Base-by-base conservation (phyloP, 2,329 filamentous ascomycete genomes). In the Pochonia chlamydosporia region DNA sequence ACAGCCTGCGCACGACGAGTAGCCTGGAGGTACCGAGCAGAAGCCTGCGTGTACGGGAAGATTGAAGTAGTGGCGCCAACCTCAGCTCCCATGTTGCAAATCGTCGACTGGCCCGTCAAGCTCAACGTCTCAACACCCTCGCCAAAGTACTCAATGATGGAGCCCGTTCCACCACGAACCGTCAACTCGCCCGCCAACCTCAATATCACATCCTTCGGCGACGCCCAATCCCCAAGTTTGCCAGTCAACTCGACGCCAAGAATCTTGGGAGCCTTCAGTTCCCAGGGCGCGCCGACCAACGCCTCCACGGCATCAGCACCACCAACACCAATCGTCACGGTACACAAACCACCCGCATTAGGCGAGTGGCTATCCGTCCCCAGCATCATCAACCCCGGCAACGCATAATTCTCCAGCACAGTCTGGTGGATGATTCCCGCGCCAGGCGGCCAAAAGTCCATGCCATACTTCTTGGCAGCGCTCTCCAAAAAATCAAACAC, bases 331-430 rank as follows among this genome's bases (percentile, higher is more conserved):
- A 99, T 97, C 8, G 93, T 93, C 59, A 96, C 89, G 4, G 89
- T 91, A 56, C 87, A 90, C 46, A 97, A 74, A 49, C 93, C 93
- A 58, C 93, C 93, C n/a, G 89, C 93, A 63, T 97, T 99, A 37
- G 93, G 93, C 40, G 90, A 96, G 69, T 99, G 93, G 61, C 89
- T 95, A 69, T 99, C 93, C 25, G 93, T 99, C 47, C 93, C 93
- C 35, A 99, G 79, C 90, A 99, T 97, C 91, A 99, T 96, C 58
- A 97, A 71, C 43, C 93, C 93, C 18, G 93, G 93, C n/a, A 92
- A 83, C 28, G 91, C 88, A 64, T 99, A 99, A 71, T 99, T 97
- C 74, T 99, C 93, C 58, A 99, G 71, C 20, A 99, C 93, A 44
- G 89, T 95, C 78, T 99, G 93, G 71, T 99, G 93, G 56, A 99